These are phyloP conservation scores for Aspergillus homomorphus DNA, from an alignment of 495 filamentous ascomycete genomes.

Conservation along the genomic window DNA sequence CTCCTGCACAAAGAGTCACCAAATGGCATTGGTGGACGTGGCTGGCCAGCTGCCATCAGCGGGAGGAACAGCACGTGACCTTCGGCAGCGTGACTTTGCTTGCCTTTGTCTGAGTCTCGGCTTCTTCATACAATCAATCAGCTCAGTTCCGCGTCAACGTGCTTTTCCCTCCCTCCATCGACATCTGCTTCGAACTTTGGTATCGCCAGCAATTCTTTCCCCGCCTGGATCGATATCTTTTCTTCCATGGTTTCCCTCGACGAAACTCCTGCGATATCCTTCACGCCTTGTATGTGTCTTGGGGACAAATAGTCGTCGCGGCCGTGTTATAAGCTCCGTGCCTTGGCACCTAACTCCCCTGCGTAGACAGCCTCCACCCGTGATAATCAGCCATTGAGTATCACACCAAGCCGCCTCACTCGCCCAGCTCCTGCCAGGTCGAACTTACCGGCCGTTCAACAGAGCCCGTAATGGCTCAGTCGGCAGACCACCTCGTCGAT, in stretches of 20 bases:
- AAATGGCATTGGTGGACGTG: no score
- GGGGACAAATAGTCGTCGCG: slow-evolving; percentile 13
- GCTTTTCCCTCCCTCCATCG: background rate
- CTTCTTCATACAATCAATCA: background rate
- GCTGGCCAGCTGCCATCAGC: background rate
- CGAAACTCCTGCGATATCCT: background rate
- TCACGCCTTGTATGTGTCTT: slow-evolving; percentile 14
- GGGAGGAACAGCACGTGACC: background rate
- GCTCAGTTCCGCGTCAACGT: background rate
- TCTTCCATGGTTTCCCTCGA: background rate
- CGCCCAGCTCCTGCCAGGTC: background rate
- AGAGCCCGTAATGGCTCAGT: slow-evolving; percentile 42
- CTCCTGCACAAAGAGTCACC: no score
- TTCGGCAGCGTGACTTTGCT: background rate
- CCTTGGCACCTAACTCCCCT: slow-evolving; percentile 1
- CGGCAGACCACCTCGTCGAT: slow-evolving; percentile 56
- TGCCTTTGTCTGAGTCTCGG: background rate
- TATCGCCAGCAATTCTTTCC: background rate
- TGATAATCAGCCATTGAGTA: slow-evolving; percentile 1
- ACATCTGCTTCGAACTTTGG: background rate
- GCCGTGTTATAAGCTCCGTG: slow-evolving; percentile 5
- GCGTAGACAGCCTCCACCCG: slow-evolving; percentile 13
- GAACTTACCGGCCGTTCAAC: slow-evolving; percentile 7
- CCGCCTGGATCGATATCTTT: background rate
- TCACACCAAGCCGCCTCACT: background rate